Conservation (phyloP, 1,284 basidiomycete species). For the Schizophyllum commune region DNA sequence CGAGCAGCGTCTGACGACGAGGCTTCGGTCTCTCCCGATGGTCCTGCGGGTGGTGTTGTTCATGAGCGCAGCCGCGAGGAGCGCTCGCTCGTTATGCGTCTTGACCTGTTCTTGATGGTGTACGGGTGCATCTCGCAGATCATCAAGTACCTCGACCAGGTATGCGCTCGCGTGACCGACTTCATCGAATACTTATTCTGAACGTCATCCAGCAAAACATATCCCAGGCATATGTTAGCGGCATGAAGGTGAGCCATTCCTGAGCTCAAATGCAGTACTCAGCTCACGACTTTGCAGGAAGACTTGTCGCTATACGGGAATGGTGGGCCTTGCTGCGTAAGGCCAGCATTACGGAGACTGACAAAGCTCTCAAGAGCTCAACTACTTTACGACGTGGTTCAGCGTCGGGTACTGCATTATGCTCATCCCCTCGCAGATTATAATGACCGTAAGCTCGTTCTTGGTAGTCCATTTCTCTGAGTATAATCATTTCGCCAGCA, state of each 20-base stretch:
- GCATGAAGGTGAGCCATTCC: constrained; percentile 8
- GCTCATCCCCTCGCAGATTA: constrained; percentile 12
- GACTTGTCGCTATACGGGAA: constrained; percentile 9
- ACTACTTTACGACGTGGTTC: constrained; percentile 12
- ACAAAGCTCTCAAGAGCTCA: constrained; percentile 5
- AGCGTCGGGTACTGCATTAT: constrained; percentile 12
- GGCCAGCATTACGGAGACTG: not conserved
- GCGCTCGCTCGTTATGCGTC: constrained; percentile 8
- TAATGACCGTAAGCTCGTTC: constrained; percentile 10
- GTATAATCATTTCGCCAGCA: not conserved
- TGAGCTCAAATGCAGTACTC: not conserved
- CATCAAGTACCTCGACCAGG: constrained; percentile 14
- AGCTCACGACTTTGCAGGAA: not conserved
- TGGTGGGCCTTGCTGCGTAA: constrained; percentile 2
- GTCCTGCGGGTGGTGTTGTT: constrained; percentile 1
- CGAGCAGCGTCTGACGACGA: not conserved
- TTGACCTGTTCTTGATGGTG: constrained; percentile 11
- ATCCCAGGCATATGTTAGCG: constrained; percentile 10
- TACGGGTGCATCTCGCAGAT: constrained; percentile 11
- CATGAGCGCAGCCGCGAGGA: constrained; percentile 1
- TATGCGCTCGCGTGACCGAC: not conserved
- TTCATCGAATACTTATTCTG: not conserved
- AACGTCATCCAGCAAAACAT: constrained; percentile 7
- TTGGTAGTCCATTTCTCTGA: not conserved
- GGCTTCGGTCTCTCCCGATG: constrained; percentile 1